phyloP scores from a whole-genome alignment of 2,329 filamentous ascomycete species.

The Colletotrichum aenigma region DNA sequence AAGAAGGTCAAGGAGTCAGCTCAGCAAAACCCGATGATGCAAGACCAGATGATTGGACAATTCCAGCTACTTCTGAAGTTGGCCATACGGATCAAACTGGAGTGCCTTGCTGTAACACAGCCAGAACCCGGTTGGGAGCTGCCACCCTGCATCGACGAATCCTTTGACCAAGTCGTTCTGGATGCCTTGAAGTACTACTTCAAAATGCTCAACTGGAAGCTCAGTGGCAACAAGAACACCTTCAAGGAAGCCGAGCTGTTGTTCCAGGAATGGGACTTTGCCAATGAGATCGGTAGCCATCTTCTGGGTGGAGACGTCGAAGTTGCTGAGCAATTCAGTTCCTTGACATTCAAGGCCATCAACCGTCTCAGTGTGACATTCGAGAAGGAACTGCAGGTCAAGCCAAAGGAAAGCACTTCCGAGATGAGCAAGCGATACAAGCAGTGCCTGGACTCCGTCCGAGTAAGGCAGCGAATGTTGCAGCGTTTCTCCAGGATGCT shows the following conservation, averaged over 20 bases:
- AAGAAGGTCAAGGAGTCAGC: conserved; percentile 95
- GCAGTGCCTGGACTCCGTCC: conserved; percentile 91
- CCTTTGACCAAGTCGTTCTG: conserved; percentile 89
- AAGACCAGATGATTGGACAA: conserved; percentile 96
- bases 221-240: conserved; percentile 96
- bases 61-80: conserved; percentile 93
- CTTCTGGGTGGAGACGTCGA: conserved; percentile 95
- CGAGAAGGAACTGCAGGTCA: conserved; percentile 85
- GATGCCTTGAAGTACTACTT: conserved; percentile 98
- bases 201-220: conserved; percentile 97
- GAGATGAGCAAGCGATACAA: conserved; percentile 99
- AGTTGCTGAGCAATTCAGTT: conserved; percentile 96
- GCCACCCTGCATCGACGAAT: conserved; percentile 94
- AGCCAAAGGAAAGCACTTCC: conserved; percentile 79
- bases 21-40: conserved; percentile 90
- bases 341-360: conserved; percentile 90
- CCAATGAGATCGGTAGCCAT: conserved; percentile 88
- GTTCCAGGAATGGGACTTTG: conserved; percentile 98
- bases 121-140: conserved; percentile 94
- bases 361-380: conserved; percentile 89
- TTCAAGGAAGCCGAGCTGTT: conserved; percentile 98
- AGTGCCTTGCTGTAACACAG: conserved; percentile 82
- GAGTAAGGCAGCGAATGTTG: conserved; percentile 93
- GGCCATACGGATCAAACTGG: conserved; percentile 89
- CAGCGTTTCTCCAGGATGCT: conserved; percentile 93